Percentiles rank a stretch among this genome's conserved stretches.
Evolutionary conservation across 148 eudicot species (phyloP).

Genomic region (Vaccinium macrocarpon): DNA sequence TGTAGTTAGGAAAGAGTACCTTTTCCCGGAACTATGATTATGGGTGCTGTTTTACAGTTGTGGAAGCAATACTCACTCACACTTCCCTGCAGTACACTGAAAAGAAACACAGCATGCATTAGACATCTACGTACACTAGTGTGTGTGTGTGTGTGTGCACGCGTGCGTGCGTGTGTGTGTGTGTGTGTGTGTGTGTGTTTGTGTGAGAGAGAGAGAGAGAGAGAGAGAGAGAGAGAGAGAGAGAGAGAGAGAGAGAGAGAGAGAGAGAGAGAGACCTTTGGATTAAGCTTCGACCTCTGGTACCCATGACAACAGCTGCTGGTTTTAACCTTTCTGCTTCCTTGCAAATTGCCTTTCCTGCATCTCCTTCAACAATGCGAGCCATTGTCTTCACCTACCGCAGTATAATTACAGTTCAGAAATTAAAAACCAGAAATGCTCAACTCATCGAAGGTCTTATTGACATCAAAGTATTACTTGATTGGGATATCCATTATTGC

Average conservation of each 20-base stretch:
- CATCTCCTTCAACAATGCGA: conserved; percentile 84
- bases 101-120: conserved; percentile 1
- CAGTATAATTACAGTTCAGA: neutral
- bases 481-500: neutral
- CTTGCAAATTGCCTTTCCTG: conserved; percentile 82
- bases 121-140: neutral
- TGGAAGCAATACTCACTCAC: conserved; percentile 88
- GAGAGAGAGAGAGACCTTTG: conserved; percentile 46
- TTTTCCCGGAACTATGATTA: conserved; percentile 85
- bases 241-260: conserved; percentile 10
- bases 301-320: conserved; percentile 80
- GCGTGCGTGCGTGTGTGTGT: too few species aligned
- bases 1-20: conserved; percentile 34
- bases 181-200: too few species aligned
- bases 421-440: conserved; percentile 2
- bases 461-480: conserved; percentile 2
- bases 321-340: conserved; percentile 84
- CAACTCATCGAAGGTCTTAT: neutral
- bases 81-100: conserved; percentile 90
- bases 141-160: too few species aligned
- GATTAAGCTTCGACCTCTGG: conserved; percentile 82
- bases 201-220: conserved; percentile 12
- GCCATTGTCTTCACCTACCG: conserved; percentile 67
- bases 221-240: conserved; percentile 14
- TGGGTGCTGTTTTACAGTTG: conserved; percentile 78